Evolutionary conservation across 2,329 filamentous ascomycete genomes (phyloP), one percentile per base, ranked within the genome.

Genomic region (Cladosporium sp.): DNA sequence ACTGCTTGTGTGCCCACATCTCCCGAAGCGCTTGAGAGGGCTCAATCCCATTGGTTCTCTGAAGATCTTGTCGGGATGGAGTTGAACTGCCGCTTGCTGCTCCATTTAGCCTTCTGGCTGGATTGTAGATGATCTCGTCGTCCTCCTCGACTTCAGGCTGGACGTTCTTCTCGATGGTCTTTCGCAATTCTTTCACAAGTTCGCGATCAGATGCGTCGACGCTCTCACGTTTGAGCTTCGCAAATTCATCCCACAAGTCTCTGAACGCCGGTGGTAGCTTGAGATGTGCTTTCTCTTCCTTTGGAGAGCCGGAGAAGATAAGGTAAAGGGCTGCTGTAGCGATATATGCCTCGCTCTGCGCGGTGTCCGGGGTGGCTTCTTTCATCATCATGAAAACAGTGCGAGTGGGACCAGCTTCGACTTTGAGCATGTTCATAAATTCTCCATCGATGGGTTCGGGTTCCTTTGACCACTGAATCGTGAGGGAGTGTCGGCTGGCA

Each of bases 301-400:
- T 95, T 0, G 86, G 79, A 18, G 88, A 91, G n/a, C 86, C 85
- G 1, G 88, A 87, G 69, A 93, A 97, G 0, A 96, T 83, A 48
- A 91, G 84, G 75, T 96, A 97, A 1, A 99, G 80, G 1, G 91
- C 92, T 14, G 87, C 84, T 0, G 93, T 96, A 6, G 93, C 91
- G 49, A 95, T 85, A 71, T 89, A 98, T 1, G 89, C 89, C 76
- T 98, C 93, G 6, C 95, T 96, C 75, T 99, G 93, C 69, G 89
- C 88, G 14, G 83, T 71, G 62, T 92, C 90, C 0, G 92, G 87
- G 0, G 92, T 90, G 13, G 92, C 90, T 51, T 96, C 78, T 0
- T 84, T 83, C 4, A 80, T 83, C 90, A 97, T 97, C 49, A 88
- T 90, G 70, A 95, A 88, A 13, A 81, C 86, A 26, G 89, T 77